A percentile compares a stretch with the other conserved stretches of the same genome.
Evolutionary conservation across 1,139 yeast genomes (phyloP).

Genomic region (Eremothecium cymbalariae): DNA sequence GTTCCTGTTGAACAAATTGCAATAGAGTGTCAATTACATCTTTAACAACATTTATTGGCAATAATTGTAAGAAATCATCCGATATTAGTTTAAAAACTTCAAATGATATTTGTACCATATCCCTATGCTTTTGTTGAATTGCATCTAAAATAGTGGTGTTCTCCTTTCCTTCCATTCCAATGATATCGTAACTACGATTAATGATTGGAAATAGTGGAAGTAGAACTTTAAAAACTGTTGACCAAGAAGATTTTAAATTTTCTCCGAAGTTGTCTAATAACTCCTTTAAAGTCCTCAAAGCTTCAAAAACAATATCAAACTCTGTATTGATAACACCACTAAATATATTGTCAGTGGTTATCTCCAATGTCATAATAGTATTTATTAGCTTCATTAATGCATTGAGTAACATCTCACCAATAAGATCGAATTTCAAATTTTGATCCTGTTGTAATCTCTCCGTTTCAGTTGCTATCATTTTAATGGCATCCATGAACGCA

Average conservation of each 20-base stretch:
- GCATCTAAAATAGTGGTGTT: constrained; percentile 25
- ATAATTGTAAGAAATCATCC: constrained; percentile 67
- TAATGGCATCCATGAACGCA: constrained; percentile 44
- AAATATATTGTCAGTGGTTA: constrained; percentile 24
- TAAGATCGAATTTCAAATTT: constrained; percentile 12
- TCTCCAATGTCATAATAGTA: constrained; percentile 21
- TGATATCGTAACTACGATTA: constrained; percentile 28
- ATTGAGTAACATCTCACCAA: constrained; percentile 19
- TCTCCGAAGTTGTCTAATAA: constrained; percentile 72
- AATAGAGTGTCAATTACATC: constrained; percentile 62
- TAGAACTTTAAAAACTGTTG: constrained; percentile 56
- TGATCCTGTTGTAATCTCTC: constrained; percentile 15
- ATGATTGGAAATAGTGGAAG: constrained; percentile 54
- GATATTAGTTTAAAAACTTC: constrained; percentile 74
- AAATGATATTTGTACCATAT: constrained; percentile 54
- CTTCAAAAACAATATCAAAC: constrained; percentile 56
- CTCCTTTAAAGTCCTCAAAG: constrained; percentile 55
- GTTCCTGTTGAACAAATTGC: constrained; percentile 60
- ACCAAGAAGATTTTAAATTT: constrained; percentile 58
- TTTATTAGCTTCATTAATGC: constrained; percentile 21
- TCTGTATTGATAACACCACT: constrained; percentile 34
- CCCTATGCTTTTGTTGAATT: constrained; percentile 37
- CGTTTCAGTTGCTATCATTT: constrained; percentile 41
- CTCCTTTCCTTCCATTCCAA: constrained; percentile 28
- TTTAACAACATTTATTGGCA: constrained; percentile 57